Evolutionary conservation across 305 asterid genomes (phyloP), one percentile per base, ranked within the genome.

Genomic region (Stenogyne calaminthoides): DNA sequence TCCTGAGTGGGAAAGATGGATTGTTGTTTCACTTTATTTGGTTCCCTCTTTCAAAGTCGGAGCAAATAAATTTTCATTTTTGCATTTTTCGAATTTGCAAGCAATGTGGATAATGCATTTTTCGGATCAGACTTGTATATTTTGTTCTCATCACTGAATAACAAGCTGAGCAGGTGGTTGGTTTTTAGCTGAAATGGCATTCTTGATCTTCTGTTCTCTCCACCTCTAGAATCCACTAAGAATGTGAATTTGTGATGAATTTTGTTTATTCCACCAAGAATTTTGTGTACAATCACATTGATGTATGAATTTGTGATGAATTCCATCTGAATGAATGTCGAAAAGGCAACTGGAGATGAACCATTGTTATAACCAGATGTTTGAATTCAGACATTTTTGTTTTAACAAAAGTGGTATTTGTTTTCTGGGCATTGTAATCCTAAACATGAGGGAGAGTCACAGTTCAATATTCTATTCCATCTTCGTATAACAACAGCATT

Each of bases 51-150:
- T 52, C 29, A 7, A 7, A 52, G 5, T 52, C 12, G 0, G 14
- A 52, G 27, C 18, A 2, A 36, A 39, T 37, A 16, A 47, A 11
- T 12, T 64, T 51, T 47, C 12, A 20, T 27, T 16, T 0, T 12
- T 65, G 18, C 34, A 29, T 63, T 19, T 1, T 34, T 67, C n/a
- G 29, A 14, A 7, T 49, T 55, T 46, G 8, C 22, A n/a, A 59
- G 46, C 46, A 67, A 27, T 36, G 3, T 58, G 37, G 79, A 55
- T 56, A 15, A 29, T 36, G 36, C 46, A 44, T 9, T 9, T 57
- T 72, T 47, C 42, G 9, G 67, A 68, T 47, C 56, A 27, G 55
- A 34, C 71, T 34, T 47, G 22, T 34, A 37, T 25, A 46, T 36
- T 39, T 8, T 4, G 16, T 20, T 11, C 36, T 32, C 4, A 32